Conservation (phyloP, 2,329 filamentous ascomycete species). For the Escovopsis sp. region DNA sequence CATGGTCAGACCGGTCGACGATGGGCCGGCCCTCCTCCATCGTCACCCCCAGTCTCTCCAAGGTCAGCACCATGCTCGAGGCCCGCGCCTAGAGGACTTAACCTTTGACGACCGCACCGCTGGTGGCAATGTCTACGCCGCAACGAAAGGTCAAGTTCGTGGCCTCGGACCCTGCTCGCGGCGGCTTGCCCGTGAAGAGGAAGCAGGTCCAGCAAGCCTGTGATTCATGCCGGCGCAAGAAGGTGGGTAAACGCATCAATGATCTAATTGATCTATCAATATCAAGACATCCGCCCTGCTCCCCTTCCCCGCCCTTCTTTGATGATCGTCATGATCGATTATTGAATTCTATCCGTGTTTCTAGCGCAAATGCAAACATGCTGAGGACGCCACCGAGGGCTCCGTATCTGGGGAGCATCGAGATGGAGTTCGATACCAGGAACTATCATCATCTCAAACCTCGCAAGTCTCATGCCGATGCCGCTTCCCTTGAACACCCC, state of each 20-base stretch:
- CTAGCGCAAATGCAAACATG: conserved; percentile 31
- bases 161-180: conserved; percentile 32
- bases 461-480: conserved; percentile 12
- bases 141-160: conserved; percentile 37
- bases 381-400: conserved; percentile 20
- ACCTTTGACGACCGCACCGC: too few relatives aligned
- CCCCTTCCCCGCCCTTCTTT: not conserved
- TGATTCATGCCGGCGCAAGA: conserved; percentile 37
- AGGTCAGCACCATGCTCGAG: too few relatives aligned
- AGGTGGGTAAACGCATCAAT: conserved; percentile 20
- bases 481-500: not conserved
- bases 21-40: too few relatives aligned
- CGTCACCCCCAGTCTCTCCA: too few relatives aligned
- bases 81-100: too few relatives aligned
- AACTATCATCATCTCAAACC: conserved; percentile 16
- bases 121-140: conserved; percentile 8
- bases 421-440: conserved; percentile 6
- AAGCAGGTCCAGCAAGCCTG: conserved; percentile 47
- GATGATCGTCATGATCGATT: not conserved
- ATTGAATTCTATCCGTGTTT: not conserved
- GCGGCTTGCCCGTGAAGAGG: conserved; percentile 41
- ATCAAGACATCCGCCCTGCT: too few relatives aligned
- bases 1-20: too few relatives aligned
- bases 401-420: conserved; percentile 12
- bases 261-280: too few relatives aligned